These are phyloP conservation scores for Immersiella caudata DNA, from an alignment of 495 filamentous ascomycete genomes.

Conservation along the genomic window DNA sequence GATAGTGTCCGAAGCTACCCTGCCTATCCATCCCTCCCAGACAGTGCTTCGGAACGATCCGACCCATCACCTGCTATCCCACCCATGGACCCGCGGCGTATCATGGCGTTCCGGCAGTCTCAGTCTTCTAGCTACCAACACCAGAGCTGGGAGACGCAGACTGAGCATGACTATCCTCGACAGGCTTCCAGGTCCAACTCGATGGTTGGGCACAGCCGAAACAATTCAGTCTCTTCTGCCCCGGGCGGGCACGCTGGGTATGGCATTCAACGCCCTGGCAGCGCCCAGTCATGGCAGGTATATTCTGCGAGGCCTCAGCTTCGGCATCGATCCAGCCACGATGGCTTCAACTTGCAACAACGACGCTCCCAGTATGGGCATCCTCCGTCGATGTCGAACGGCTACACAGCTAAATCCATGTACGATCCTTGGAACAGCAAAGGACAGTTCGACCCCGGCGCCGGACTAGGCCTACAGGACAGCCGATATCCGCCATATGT, in stretches of 20 bases:
- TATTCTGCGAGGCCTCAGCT: slow-evolving; percentile 32
- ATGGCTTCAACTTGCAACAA: slow-evolving; percentile 37
- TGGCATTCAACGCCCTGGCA: slow-evolving; percentile 29
- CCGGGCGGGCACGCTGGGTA: slow-evolving; percentile 26
- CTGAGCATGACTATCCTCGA: slow-evolving; percentile 34
- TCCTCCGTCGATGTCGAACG: slow-evolving; percentile 45
- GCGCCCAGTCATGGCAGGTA: slow-evolving; percentile 30
- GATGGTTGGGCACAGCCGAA: slow-evolving; percentile 33
- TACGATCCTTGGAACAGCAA: slow-evolving; percentile 39
- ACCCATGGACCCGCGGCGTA: slow-evolving; percentile 32
- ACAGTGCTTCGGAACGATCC: slow-evolving; percentile 14
- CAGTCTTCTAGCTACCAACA: slow-evolving; percentile 20
- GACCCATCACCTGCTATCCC: slow-evolving; percentile 23
- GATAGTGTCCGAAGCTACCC: slow-evolving; percentile 39
- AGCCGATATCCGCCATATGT: slow-evolving; percentile 36
- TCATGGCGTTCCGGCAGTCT: slow-evolving; percentile 29
- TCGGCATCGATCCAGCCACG: slow-evolving; percentile 47
- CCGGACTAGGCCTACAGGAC: slow-evolving; percentile 35
- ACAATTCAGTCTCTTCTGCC: slow-evolving; percentile 33
- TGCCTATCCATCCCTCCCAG: slow-evolving; percentile 24
- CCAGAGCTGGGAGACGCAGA: slow-evolving; percentile 38
- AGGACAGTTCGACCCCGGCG: slow-evolving; percentile 29
- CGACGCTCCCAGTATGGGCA: slow-evolving; percentile 28
- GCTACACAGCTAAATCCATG: slow-evolving; percentile 35
- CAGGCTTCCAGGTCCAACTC: slow-evolving; percentile 35